phyloP scores from a whole-genome alignment of 257 asterid species.

The Solanum pennellii region DNA sequence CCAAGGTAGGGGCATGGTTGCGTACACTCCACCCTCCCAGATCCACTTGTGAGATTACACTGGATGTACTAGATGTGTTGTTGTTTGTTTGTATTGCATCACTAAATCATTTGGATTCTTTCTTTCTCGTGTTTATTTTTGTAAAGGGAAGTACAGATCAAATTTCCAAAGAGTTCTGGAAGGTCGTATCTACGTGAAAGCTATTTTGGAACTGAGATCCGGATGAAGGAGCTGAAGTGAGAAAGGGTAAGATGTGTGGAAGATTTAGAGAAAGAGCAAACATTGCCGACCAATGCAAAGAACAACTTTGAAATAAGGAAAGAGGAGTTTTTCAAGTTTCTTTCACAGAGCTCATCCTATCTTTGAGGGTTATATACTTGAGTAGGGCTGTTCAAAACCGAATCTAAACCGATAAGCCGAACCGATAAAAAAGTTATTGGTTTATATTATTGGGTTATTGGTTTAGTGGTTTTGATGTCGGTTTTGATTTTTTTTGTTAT shows the following conservation, averaged over 20 bases:
- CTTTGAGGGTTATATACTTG: conserved; percentile 33
- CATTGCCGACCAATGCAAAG: conserved; percentile 27
- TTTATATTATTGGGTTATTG: no score
- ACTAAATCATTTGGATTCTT: background rate
- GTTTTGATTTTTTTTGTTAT: no score
- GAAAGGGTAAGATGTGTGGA: conserved; percentile 46
- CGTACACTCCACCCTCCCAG: background rate
- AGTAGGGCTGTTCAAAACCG: no score
- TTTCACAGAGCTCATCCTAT: conserved; percentile 41
- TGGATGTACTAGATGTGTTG: background rate
- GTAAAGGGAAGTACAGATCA: conserved; percentile 40
- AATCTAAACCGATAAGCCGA: no score
- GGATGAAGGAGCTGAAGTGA: conserved; percentile 50
- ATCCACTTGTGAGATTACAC: background rate
- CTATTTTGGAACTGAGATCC: conserved; percentile 29
- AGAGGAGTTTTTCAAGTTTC: conserved; percentile 39
- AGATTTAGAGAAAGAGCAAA: conserved; percentile 55
- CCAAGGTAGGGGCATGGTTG: background rate
- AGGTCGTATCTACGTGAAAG: conserved; percentile 17
- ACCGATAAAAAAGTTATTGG: no score
- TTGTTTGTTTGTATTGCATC: background rate
- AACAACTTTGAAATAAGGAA: conserved; percentile 46
- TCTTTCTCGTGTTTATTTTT: conserved; percentile 1
- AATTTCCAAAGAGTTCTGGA: conserved; percentile 41
- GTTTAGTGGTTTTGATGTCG: no score